Conservation (phyloP, 1,284 basidiomycete genomes). For the Malassezia vespertilionis region DNA sequence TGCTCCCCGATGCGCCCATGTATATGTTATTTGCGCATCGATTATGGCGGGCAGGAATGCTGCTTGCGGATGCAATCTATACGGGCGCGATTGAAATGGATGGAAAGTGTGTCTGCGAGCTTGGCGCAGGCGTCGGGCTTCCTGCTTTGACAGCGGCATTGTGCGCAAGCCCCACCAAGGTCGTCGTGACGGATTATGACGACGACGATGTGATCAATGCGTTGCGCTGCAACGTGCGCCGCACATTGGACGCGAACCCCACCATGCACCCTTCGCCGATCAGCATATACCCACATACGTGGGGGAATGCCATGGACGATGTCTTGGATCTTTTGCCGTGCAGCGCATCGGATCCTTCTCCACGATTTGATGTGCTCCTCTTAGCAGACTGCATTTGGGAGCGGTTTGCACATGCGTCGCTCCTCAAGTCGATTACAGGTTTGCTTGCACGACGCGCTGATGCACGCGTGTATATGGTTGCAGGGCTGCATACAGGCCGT, state of each 20-base stretch:
- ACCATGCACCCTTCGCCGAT: neutral
- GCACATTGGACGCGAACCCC: slow-evolving; percentile 12
- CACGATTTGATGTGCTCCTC: slow-evolving; percentile 27
- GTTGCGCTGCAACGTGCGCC: slow-evolving; percentile 24
- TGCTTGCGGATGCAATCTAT: slow-evolving; percentile 35
- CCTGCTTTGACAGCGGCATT: slow-evolving; percentile 31
- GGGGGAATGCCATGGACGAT: slow-evolving; percentile 35
- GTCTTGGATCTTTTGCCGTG: slow-evolving; percentile 29
- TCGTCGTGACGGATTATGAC: slow-evolving; percentile 41
- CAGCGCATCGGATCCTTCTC: neutral
- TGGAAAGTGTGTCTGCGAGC: slow-evolving; percentile 26
- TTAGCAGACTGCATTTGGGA: slow-evolving; percentile 46
- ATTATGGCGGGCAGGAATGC: slow-evolving; percentile 45
- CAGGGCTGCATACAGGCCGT: slow-evolving; percentile 41
- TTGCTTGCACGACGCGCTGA: slow-evolving; percentile 15
- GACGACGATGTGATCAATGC: slow-evolving; percentile 33
- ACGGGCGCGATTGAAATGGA: slow-evolving; percentile 20
- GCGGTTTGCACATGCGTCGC: slow-evolving; percentile 32
- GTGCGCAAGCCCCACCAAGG: slow-evolving; percentile 12
- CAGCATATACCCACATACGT: slow-evolving; percentile 34
- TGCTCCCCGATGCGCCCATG: slow-evolving; percentile 37
- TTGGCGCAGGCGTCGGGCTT: slow-evolving; percentile 39
- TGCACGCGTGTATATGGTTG: slow-evolving; percentile 35
- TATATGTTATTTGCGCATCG: slow-evolving; percentile 44
- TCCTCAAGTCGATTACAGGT: slow-evolving; percentile 27